Conservation (phyloP, 768 basidiomycete species). For the Lactifluus pinguis region DNA sequence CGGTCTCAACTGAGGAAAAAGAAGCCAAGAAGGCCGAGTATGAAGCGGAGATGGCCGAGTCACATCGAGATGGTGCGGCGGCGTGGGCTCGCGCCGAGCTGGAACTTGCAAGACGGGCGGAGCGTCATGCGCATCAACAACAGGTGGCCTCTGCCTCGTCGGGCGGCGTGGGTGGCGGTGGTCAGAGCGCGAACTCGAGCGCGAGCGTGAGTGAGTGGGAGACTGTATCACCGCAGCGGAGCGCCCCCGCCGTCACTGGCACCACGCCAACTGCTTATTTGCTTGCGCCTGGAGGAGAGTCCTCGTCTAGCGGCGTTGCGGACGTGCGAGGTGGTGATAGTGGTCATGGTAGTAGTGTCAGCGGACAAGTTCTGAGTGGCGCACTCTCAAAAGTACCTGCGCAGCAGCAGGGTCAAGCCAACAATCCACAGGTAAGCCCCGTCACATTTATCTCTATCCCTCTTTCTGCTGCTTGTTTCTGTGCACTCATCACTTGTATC, state of each 20-base stretch:
- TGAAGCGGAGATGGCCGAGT: constrained; percentile 55
- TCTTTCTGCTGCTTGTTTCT: neutral
- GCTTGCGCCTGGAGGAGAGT: constrained; percentile 4
- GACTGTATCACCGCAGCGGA: constrained; percentile 6
- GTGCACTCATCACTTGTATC: too few relatives aligned
- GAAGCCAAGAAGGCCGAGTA: constrained; percentile 61
- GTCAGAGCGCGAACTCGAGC: constrained; percentile 22
- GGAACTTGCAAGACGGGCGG: constrained; percentile 65
- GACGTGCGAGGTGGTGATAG: too few relatives aligned
- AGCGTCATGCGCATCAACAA: constrained; percentile 45
- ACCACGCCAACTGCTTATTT: neutral
- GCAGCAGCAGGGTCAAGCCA: neutral
- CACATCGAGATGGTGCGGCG: constrained; percentile 65
- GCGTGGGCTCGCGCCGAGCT: constrained; percentile 68
- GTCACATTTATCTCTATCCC: too few relatives aligned
- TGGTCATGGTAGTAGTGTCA: constrained; percentile 14
- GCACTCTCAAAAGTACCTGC: constrained; percentile 8
- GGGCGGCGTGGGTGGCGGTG: constrained; percentile 23
- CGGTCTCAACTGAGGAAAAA: constrained; percentile 23
- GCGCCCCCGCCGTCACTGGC: too few relatives aligned
- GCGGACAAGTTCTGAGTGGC: constrained; percentile 28
- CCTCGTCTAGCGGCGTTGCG: too few relatives aligned
- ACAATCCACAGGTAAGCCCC: neutral
- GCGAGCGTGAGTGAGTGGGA: constrained; percentile 11
- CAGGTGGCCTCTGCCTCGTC: constrained; percentile 10